Conservation (phyloP, 1,284 basidiomycete species). For the Sanghuangporus weigelae region DNA sequence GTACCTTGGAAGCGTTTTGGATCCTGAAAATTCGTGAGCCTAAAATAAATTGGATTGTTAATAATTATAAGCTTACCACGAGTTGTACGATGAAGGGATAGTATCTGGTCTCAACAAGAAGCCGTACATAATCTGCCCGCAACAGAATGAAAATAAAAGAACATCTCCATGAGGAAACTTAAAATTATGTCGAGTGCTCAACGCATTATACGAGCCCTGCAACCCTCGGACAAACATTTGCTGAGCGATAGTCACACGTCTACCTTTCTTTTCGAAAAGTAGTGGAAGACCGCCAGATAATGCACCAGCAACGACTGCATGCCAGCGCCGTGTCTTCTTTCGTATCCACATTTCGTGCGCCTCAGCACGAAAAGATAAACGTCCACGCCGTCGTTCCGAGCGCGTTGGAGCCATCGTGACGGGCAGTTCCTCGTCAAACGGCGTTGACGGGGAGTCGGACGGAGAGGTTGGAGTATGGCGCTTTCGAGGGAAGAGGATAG, state of each 20-base stretch:
- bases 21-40: slow-evolving; percentile 37
- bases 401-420: slow-evolving; percentile 15
- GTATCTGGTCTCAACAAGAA: slow-evolving; percentile 82
- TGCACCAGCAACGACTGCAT: slow-evolving; percentile 83
- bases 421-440: slow-evolving; percentile 19
- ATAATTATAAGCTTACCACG: slow-evolving; percentile 49
- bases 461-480: slow-evolving; percentile 20
- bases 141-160: slow-evolving; percentile 79
- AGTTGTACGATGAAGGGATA: slow-evolving; percentile 69
- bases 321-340: slow-evolving; percentile 75
- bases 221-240: slow-evolving; percentile 88
- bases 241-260: slow-evolving; percentile 77
- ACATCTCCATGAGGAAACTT: slow-evolving; percentile 83
- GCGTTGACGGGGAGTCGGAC: slow-evolving; percentile 14
- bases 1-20: slow-evolving; percentile 61
- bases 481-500: slow-evolving; percentile 60
- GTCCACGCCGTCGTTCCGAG: slow-evolving; percentile 33
- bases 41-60: not conserved
- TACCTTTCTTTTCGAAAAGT: slow-evolving; percentile 71
- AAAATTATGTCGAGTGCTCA: slow-evolving; percentile 59
- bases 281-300: slow-evolving; percentile 80
- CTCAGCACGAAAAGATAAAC: slow-evolving; percentile 56
- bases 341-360: slow-evolving; percentile 58
- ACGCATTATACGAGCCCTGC: slow-evolving; percentile 79
- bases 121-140: slow-evolving; percentile 86